Conservation (phyloP, 106 monocot genomes). For the Dendrobium officinale region DNA sequence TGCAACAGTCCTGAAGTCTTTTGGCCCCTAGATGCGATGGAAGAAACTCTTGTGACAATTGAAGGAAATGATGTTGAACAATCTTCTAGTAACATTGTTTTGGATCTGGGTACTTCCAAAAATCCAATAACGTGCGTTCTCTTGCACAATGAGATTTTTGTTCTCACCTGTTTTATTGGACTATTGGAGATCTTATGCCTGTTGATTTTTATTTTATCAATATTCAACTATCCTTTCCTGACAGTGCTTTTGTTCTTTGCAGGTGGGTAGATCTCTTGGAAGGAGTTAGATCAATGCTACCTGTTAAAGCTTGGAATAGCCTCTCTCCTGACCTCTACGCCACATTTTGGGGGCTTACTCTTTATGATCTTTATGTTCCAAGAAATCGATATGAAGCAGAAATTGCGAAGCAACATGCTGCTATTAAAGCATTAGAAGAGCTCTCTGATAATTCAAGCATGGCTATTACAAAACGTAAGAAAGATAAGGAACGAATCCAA, state of each 20-base stretch:
- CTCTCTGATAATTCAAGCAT: constrained; percentile 84
- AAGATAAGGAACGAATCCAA: constrained; percentile 94
- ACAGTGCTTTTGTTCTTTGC: background rate
- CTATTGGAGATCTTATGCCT: background rate
- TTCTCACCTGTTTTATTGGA: background rate
- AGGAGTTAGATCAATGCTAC: constrained; percentile 54
- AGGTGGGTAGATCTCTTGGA: constrained; percentile 87
- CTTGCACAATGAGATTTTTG: constrained; percentile 1
- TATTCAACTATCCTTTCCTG: background rate
- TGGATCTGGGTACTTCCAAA: constrained; percentile 44
- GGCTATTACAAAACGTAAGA: constrained; percentile 91
- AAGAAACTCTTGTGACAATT: constrained; percentile 17
- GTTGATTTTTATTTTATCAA: background rate
- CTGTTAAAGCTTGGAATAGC: constrained; percentile 83
- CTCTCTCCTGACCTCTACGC: constrained; percentile 92
- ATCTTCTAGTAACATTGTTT: constrained; percentile 28
- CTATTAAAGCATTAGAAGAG: constrained; percentile 88
- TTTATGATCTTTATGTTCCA: constrained; percentile 92
- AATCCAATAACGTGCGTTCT: constrained; percentile 52
- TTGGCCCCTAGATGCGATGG: constrained; percentile 68
- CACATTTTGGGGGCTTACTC: constrained; percentile 97
- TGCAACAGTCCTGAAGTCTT: constrained; percentile 45
- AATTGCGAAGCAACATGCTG: constrained; percentile 79
- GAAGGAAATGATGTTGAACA: constrained; percentile 34
- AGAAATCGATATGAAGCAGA: constrained; percentile 82